These are phyloP conservation scores for Knoxia roxburghii DNA, from an alignment of 257 asterid species.

Conservation along the genomic window DNA sequence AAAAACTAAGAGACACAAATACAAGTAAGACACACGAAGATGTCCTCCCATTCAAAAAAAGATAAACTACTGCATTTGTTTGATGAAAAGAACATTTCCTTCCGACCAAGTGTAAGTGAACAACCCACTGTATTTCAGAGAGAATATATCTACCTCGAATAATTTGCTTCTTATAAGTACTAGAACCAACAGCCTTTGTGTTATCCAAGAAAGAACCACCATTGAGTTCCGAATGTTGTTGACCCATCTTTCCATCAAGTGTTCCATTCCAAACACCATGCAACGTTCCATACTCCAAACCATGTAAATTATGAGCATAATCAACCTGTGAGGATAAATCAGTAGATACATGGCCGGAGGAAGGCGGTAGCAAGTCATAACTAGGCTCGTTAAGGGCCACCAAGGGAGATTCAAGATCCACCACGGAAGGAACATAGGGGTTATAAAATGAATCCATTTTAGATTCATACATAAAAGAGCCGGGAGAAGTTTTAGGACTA, in stretches of 20 bases:
- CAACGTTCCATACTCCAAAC: constrained; percentile 54
- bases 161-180: constrained; percentile 27
- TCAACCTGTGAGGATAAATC: constrained; percentile 44
- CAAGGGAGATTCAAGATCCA: constrained; percentile 31
- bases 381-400: constrained; percentile 30
- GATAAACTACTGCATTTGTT: too few species aligned
- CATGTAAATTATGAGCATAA: constrained; percentile 47
- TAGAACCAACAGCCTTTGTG: constrained; percentile 31
- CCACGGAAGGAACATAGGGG: constrained; percentile 37
- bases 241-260: constrained; percentile 41
- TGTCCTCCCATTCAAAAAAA: too few species aligned
- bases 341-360: constrained; percentile 28
- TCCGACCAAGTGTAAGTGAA: too few species aligned
- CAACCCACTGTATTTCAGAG: not conserved
- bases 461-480: constrained; percentile 33
- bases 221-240: constrained; percentile 30
- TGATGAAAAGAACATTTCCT: not conserved
- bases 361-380: constrained; percentile 33
- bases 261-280: constrained; percentile 37
- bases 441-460: constrained; percentile 44
- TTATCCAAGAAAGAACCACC: constrained; percentile 32
- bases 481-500: constrained; percentile 20
- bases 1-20: not conserved
- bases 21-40: not conserved
- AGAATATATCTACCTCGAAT: constrained; percentile 42